Evolutionary conservation across 2,329 filamentous ascomycete genomes (phyloP).

Genomic region (Clarireedia monteithiana): DNA sequence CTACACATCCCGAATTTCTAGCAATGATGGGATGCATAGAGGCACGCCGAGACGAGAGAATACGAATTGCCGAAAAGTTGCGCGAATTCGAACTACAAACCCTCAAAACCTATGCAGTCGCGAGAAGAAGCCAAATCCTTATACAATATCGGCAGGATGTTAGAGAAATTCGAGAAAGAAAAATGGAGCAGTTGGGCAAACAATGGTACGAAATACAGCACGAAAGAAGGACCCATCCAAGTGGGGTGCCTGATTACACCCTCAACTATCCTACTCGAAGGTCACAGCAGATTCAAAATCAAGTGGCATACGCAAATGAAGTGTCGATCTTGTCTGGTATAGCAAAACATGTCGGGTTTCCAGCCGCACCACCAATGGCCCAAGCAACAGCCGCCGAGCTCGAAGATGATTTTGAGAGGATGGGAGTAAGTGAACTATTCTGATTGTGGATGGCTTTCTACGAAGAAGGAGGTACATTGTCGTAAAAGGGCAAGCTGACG

Average conservation of each 20-base stretch:
- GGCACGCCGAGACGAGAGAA: slow-evolving; percentile 71
- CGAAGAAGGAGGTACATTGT: neutral
- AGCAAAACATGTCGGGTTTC: slow-evolving; percentile 93
- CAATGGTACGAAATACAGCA: slow-evolving; percentile 91
- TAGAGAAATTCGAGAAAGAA: slow-evolving; percentile 72
- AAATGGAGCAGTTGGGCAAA: slow-evolving; percentile 73
- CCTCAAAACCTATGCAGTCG: slow-evolving; percentile 66
- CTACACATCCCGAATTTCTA: slow-evolving; percentile 86
- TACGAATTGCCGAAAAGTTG: slow-evolving; percentile 65
- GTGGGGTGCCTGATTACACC: slow-evolving; percentile 73
- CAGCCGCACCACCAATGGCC: slow-evolving; percentile 79
- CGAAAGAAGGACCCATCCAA: slow-evolving; percentile 71
- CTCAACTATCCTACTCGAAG: slow-evolving; percentile 72
- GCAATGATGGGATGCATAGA: slow-evolving; percentile 85
- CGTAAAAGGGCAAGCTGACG: slow-evolving; percentile 13
- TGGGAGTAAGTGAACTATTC: slow-evolving; percentile 59
- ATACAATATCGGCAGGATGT: slow-evolving; percentile 85
- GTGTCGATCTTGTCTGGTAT: slow-evolving; percentile 85
- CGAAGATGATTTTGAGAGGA: slow-evolving; percentile 81
- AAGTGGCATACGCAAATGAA: slow-evolving; percentile 88
- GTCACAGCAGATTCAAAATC: slow-evolving; percentile 72
- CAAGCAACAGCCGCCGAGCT: slow-evolving; percentile 65
- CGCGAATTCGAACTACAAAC: slow-evolving; percentile 67
- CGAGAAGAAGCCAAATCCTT: slow-evolving; percentile 77
- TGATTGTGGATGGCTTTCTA: neutral